Evolutionary conservation across 106 monocot species (phyloP), one percentile per base, ranked within the genome.

Genomic region (Triglochin maritima): DNA sequence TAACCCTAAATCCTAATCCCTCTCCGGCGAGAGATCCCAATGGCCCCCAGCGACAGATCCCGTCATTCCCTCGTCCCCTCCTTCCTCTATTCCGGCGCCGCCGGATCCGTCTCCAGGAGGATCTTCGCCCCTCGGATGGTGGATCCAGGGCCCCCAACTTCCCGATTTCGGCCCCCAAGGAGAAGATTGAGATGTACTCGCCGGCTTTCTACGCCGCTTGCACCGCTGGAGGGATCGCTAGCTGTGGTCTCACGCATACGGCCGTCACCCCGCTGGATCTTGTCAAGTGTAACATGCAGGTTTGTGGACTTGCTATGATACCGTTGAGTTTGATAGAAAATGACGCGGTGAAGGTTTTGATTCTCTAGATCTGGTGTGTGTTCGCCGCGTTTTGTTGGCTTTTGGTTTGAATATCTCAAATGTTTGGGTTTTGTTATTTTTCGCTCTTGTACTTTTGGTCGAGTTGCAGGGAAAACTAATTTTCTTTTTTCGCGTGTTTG

Each of bases 221-320:
- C 69, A 81, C 80, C 2, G 77, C 76, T 7, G 89, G 86, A n/a
- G 86, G 89, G 17, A 83, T 86, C 65, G 74, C 80, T 50, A 86
- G 86, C 71, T 86, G 83, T 49, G 85, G 89, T 4, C 81, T 89
- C 65, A 89, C 89, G 51, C 83, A 89, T 70, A 83, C 56, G 81
- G 56, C 80, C 55, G 79, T 89, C 66, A 89, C 86, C 7, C 86
- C 89, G 1, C 76, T 86, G 66, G 89, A 89, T 79, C 81, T 89
- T 69, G 86, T 86, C 57, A 86, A 89, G 67, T 88, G 88, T 49
- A 88, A 88, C 71, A 88, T 88, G 84, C 84, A 88, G 81, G 88
- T 88, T 50, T 17, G 43, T 29, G 29, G 29, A 29, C 29, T 15
- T 65, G 51, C 4, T 0, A 15, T 71, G 16, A 29, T 29, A 0